Evolutionary conservation across 495 filamentous ascomycete genomes (phyloP).

Genomic region (Penicillium lagena): DNA sequence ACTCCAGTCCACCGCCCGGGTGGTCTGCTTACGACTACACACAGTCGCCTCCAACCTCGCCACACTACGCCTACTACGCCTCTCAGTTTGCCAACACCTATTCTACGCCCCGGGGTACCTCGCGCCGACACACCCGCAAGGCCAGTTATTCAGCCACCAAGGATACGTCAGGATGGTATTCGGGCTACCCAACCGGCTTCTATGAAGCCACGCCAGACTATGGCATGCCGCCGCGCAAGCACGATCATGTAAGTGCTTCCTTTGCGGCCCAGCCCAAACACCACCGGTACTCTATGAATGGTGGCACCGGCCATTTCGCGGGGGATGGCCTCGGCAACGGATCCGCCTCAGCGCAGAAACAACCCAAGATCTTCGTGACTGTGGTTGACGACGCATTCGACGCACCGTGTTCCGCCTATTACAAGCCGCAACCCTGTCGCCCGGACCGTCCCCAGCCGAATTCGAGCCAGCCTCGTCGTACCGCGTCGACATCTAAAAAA

Average conservation of each 20-base stretch:
- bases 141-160: constrained; percentile 40
- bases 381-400: constrained; percentile 49
- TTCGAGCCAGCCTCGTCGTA: constrained; percentile 25
- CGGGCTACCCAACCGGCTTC: constrained; percentile 29
- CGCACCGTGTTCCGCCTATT: constrained; percentile 29
- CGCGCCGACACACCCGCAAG: constrained; percentile 41
- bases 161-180: constrained; percentile 34
- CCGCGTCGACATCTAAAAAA: constrained; percentile 30
- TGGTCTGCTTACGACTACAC: constrained; percentile 46
- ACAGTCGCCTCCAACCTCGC: constrained; percentile 45
- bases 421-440: constrained; percentile 17
- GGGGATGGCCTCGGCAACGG: constrained; percentile 36
- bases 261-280: constrained; percentile 34
- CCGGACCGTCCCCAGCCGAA: constrained; percentile 17
- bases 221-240: constrained; percentile 43
- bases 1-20: constrained; percentile 40
- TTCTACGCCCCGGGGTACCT: constrained; percentile 29
- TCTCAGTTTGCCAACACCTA: constrained; percentile 36
- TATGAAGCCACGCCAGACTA: constrained; percentile 44
- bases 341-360: constrained; percentile 36
- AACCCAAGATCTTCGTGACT: constrained; percentile 44
- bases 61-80: constrained; percentile 42
- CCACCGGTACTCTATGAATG: constrained; percentile 29
- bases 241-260: constrained; percentile 55
- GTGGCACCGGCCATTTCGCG: constrained; percentile 23